Base-by-base conservation (phyloP, 139 green algal species). In the Chlamydomonas incerta region DNA sequence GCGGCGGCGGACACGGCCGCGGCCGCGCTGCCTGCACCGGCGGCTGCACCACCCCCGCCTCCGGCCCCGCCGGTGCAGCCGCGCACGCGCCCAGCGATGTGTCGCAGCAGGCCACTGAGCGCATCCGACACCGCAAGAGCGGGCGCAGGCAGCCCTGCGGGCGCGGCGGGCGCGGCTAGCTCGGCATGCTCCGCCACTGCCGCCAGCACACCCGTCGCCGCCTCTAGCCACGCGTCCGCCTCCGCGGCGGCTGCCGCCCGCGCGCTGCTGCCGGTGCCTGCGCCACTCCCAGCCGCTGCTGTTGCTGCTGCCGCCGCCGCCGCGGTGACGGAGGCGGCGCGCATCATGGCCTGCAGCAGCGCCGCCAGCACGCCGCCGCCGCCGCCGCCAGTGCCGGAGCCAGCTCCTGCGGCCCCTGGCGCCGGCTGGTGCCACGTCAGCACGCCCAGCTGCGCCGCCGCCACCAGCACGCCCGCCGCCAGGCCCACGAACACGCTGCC, bases 401-500 rank as follows among this genome's bases (percentile, higher is more conserved):
- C 75, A 8, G 6, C 33, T 33, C 33, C 58, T 21, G 57, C 57
- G 8, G 3, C 46, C n/a, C 60, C 37, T 26, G 37, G 41, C 31
- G 41, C 17, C 66, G 77, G 35, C 37, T 26, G 37, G 41, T 23
- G 41, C 17, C 66, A 65, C 10, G 63, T 15, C 46, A 85, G 67
- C 21, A 21, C n/a, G 11, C 79, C 79, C 20, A 28, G 31, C 10
- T 20, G 23, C 20, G 79, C 79, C 79, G 79, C 79, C n/a, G 66
- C 69, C 28, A 10, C 17, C 47, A 85, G 50, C 33, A 75, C 79
- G 21, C 52, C 79, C 11, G 79, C 46, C n/a, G 66, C 46, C 26
- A 85, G 79, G 23, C 37, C 13, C 65, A 85, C 20, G 31, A 85
- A 75, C n/a, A 85, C 79, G 46, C 79, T 85, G 66, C 66, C 79